Evolutionary conservation across 2,329 filamentous ascomycete genomes (phyloP), one percentile per base, ranked within the genome.

Genomic region (Cercospora janseana): DNA sequence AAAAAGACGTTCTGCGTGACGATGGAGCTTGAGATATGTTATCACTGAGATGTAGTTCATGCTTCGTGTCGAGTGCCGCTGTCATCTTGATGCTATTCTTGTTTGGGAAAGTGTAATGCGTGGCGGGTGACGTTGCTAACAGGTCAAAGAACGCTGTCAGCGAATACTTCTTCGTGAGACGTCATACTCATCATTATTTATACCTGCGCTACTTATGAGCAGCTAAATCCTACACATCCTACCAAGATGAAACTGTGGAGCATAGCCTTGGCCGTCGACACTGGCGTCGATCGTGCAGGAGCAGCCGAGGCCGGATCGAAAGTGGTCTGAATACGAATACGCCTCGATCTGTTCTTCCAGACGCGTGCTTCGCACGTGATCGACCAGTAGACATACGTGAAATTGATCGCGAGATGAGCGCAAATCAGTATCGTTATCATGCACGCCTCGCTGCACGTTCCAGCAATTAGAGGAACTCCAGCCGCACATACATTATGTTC

Each of bases 51-150:
- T 23, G 9, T 7, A 18, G 26, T 40, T 27, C 24, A 26, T 34
- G n/a, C 27, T 46, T 35, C 18, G 35, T 18, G 27, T 51, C 31
- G 16, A 27, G 31, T 4, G 37, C 41, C 26, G 16, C 20, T n/a
- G n/a, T n/a, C n/a, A n/a, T n/a, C n/a, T n/a, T n/a, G n/a, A n/a
- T 24, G 42, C 41, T 42, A 51, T 51, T 43, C 6, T 44, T 41
- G 23, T 4, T 4, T 4, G 7, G 8, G n/a, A n/a, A n/a, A n/a
- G n/a, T n/a, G n/a, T n/a, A n/a, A n/a, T n/a, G n/a, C n/a, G n/a
- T n/a, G n/a, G n/a, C n/a, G n/a, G n/a, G n/a, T n/a, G n/a, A n/a
- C n/a, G n/a, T n/a, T n/a, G n/a, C n/a, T n/a, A n/a, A n/a, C n/a
- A n/a, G n/a, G n/a, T n/a, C n/a, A n/a, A n/a, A n/a, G n/a, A n/a